Percentiles rank a stretch among this genome's conserved stretches.
These are phyloP conservation scores for Hirschfeldia incana DNA, from an alignment of 345 rosid genomes.

Conservation along the genomic window DNA sequence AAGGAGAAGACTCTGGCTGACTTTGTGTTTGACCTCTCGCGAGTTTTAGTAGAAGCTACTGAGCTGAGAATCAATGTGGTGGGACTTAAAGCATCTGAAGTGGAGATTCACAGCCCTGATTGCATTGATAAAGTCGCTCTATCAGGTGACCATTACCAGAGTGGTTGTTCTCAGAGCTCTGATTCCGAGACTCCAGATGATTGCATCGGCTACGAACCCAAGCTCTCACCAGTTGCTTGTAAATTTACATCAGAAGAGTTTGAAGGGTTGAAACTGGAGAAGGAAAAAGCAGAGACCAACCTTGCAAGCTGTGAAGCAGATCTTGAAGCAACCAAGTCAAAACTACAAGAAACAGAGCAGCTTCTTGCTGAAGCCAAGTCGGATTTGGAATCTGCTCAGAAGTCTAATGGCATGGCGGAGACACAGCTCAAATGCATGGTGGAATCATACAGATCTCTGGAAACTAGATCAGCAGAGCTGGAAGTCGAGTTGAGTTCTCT, in stretches of 20 bases:
- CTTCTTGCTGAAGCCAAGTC: slow-evolving; percentile 69
- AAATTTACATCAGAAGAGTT: slow-evolving; percentile 62
- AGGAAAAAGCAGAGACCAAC: slow-evolving; percentile 61
- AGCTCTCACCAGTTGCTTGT: slow-evolving; percentile 34
- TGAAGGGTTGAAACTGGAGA: slow-evolving; percentile 68
- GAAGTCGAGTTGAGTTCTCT: slow-evolving; percentile 76
- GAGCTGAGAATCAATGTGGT: slow-evolving; percentile 59
- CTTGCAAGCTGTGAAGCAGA: slow-evolving; percentile 63
- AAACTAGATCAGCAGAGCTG: slow-evolving; percentile 67
- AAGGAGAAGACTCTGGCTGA: slow-evolving; percentile 45
- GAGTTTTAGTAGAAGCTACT: slow-evolving; percentile 63
- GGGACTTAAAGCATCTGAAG: slow-evolving; percentile 60
- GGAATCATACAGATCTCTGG: slow-evolving; percentile 90
- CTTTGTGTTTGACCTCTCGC: slow-evolving; percentile 66
- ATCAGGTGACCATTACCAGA: slow-evolving; percentile 58
- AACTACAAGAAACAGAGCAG: slow-evolving; percentile 79
- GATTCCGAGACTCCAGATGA: slow-evolving; percentile 85
- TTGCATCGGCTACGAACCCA: slow-evolving; percentile 54
- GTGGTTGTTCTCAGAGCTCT: slow-evolving; percentile 54
- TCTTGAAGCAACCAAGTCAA: slow-evolving; percentile 67
- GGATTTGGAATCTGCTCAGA: slow-evolving; percentile 64
- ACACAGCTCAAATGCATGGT: slow-evolving; percentile 97
- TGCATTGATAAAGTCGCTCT: slow-evolving; percentile 96
- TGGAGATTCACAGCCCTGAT: slow-evolving; percentile 76
- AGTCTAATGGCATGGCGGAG: slow-evolving; percentile 80